Base-by-base conservation (phyloP, 2,329 filamentous ascomycete genomes). In the Rutstroemia sp. region DNA sequence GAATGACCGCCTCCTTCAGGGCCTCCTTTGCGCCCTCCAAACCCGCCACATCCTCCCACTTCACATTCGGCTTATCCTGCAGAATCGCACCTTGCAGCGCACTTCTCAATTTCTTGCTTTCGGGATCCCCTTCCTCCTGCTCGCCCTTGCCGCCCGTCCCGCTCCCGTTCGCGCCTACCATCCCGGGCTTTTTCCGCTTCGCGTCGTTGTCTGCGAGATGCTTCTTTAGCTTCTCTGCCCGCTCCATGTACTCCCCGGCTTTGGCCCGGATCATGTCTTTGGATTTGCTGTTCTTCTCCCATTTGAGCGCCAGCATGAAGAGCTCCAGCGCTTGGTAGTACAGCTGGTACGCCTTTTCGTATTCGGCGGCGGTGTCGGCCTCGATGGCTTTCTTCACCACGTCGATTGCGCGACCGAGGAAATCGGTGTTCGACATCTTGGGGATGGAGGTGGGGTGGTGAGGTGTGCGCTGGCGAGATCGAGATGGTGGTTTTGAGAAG, bases 261-360 rank as follows among this genome's bases (percentile, higher is more conserved):
- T 97, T 97, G 66, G 88, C 84, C 65, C 94, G 87, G 73, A 99
- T 96, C 82, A 96, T 95, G 70, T 95, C 91, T 78, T 97, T 97
- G 62, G 90, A 92, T 67, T 92, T 92, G 61, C 88, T 85, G 76
- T 96, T 97, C 82, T 97, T 99, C 77, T 99, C 94, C 92, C 92
- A 99, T 79, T 99, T 99, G 59, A 99, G 81, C 37, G 94, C 94
- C 60, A 97, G 88, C 88, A 99, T 96, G 79, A 97, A 99, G 57
- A 97, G 84, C 75, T 99, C 92, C 65, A 99, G 88, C 51, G 92
- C 87, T 65, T 90, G 86, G 78, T 96, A 96, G 82, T 99, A 99
- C 61, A 88, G 81, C 70, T 96, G 89, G 73, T 97, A 97, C 56
- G 94, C 94, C 73, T 95, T 92, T 68, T 96, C 91, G 75, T 99